Base-by-base conservation (phyloP, 2,329 filamentous ascomycete genomes). In the Fusarium aywerte region DNA sequence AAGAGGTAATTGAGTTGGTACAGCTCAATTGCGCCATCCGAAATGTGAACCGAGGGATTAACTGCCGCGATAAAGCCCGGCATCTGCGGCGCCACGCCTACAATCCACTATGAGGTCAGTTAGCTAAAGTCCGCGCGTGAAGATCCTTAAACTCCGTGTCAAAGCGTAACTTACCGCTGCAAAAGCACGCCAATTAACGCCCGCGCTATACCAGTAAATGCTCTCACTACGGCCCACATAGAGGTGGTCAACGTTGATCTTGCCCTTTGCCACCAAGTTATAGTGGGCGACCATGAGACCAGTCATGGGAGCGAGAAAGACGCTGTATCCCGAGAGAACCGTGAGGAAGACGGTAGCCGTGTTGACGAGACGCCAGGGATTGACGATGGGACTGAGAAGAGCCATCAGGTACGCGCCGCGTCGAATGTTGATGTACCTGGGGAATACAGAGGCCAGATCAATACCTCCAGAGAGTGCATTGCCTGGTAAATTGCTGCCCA, bases 51-150 rank as follows among this genome's bases (percentile, higher is more conserved):
- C 4, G 72, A 72, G 0, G 20, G n/a, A 45, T 80, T 77, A 12
- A 82, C 76, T 5, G 79, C 76, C 3, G 77, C 76, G 8, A 82
- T 71, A 58, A 83, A 81, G 13, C 81, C 81, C 0, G 81, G 81
- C 47, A 83, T 62, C 5, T 75, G 76, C 1, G 81, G 81, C 0
- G 71, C 74, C 5, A 80, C 77, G 6, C 80, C 80, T 20, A 77
- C 68, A 20, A 77, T 57, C 79, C 81, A 82, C 77, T 82, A 29
- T 3, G 4, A 15, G 18, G 36, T 12, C 20, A 39, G 39, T 70
- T 42, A 67, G 60, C 23, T 2, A 35, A 13, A 16, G 23, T n/a
- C 5, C 7, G 3, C 4, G 5, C 3, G 16, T 13, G 11, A 29
- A 7, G 2, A 48, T 18, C 21, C 20, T 15, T 25, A 48, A 36